Evolutionary conservation across 2,329 filamentous ascomycete species (phyloP), one percentile per base, ranked within the genome.

Genomic region (Beauveria bassiana): DNA sequence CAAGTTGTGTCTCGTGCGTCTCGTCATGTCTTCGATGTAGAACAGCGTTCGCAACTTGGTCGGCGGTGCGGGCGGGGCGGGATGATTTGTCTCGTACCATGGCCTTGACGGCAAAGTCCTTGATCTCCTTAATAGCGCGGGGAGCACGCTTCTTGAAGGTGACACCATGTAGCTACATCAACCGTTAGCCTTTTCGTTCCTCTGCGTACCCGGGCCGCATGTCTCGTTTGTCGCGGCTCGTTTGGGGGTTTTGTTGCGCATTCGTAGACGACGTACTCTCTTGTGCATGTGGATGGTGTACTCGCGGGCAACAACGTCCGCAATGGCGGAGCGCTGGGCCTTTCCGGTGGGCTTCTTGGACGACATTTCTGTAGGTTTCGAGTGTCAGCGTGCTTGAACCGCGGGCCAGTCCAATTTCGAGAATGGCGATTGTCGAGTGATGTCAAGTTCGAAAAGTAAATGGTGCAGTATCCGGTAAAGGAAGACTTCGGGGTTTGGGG

Each of bases 251-350:
- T 43, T 26, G 18, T 28, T 55, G 45, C 45, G 46, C 24, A 38
- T 46, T 52, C 42, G 62, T 34, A 51, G 46, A 51, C 18, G 65
- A 76, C 74, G 63, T 75, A 77, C 74, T 69, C 93, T 90, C 90
- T 96, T 98, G 91, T 99, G 95, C 74, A 99, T 84, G 87, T 99
- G 93, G 84, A 99, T 98, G 81, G 95, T 99, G 88, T 99, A 99
- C 86, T 99, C 96, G 86, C 95, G 91, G 75, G 95, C 89, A 80
- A 99, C 93, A 78, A 99, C 96, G 82, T 99, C 93, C 81, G 91
- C 88, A 81, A 99, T 96, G 84, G 96, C 96, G 81, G 91, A 96
- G 78, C 93, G 91, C 81, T 85, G 76, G 68, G 69, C 65, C 71
- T 73, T 75, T 68, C 72, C 72, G 63, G 72, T 66, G 67, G 72